Base-by-base conservation (phyloP, 225 moss, liverwort and hornwort genomes). In the Physcomitrellopsis africana region DNA sequence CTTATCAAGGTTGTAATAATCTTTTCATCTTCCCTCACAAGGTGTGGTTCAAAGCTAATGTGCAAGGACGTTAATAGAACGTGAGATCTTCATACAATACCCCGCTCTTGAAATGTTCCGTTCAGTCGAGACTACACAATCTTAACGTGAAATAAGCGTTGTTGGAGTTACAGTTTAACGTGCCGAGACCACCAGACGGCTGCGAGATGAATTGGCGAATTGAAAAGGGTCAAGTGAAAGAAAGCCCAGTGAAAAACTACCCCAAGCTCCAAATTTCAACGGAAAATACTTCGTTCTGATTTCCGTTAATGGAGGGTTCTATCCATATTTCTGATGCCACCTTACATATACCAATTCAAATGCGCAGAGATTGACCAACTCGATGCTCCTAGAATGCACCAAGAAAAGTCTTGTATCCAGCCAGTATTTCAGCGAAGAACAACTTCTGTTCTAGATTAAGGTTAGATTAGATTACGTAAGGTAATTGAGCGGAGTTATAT, bases 151-250 rank as follows among this genome's bases (percentile, higher is more conserved):
- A 6, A 0, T 46, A 26, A 7, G 1, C 15, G 1, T 58, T 15
- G 15, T 29, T 26, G 20, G 1, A 64, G 15, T 70, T 75, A 23
- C 78, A 85, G 88, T 76, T 73, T 78, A 20, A 80, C 46, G 80
- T 82, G 61, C 78, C 76, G 27, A 82, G 78, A 63, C 85, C 88
- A 51, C 88, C 78, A 6, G 88, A 83, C 22, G 48, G 77, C 24
- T 44, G 60, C 55, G 85, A 85, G 61, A 72, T 52, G 62, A 69
- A 76, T 51, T 82, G 82, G 85, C 56, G 52, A 12, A 80, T 80
- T 29, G 67, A 57, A 19, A 82, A 61, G 58, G 80, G 80, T 51
- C 80, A 80, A 76, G 83, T 88, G 2, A 77, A 85, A 70, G 80
- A 82, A 32, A 85, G 82, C 17, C 85, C 88, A 0, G 80, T 76